Conservation (phyloP, 768 basidiomycete genomes). For the Suillus plorans region DNA sequence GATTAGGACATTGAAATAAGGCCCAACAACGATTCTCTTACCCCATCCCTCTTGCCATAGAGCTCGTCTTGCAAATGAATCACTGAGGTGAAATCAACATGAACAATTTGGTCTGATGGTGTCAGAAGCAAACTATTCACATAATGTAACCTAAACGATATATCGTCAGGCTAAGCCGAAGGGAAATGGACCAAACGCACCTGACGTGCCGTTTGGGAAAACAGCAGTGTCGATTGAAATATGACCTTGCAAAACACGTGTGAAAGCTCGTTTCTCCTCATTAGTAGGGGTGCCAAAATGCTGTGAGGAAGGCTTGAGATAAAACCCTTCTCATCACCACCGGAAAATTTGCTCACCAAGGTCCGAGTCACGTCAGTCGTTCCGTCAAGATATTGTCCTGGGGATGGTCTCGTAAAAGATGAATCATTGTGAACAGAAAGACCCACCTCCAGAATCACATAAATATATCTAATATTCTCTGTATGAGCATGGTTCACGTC, state of each 20-base stretch:
- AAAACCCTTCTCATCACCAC: neutral
- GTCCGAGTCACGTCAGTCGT: slow-evolving; percentile 96
- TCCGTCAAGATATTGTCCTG: slow-evolving; percentile 86
- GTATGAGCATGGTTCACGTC: slow-evolving; percentile 29
- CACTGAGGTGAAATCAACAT: slow-evolving; percentile 42
- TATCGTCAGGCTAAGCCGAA: neutral
- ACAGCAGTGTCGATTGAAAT: slow-evolving; percentile 85
- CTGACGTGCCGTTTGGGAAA: slow-evolving; percentile 81
- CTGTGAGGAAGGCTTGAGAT: slow-evolving; percentile 33
- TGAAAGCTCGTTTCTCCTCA: slow-evolving; percentile 86
- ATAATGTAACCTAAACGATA: slow-evolving; percentile 48
- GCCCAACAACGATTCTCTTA: slow-evolving; percentile 31
- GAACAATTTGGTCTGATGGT: neutral
- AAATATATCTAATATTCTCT: slow-evolving; percentile 54
- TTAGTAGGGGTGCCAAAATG: slow-evolving; percentile 86
- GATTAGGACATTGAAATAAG: neutral
- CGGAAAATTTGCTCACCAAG: slow-evolving; percentile 48
- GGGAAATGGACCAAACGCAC: slow-evolving; percentile 33
- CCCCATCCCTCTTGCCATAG: slow-evolving; percentile 89
- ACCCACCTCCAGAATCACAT: slow-evolving; percentile 83
- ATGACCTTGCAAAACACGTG: slow-evolving; percentile 88
- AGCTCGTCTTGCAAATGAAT: slow-evolving; percentile 74
- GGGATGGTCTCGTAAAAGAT: neutral
- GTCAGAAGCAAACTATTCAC: slow-evolving; percentile 32
- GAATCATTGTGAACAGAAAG: neutral